These are phyloP conservation scores for Calycina herbarum DNA, from an alignment of 2,329 filamentous ascomycete genomes.

Conservation along the genomic window DNA sequence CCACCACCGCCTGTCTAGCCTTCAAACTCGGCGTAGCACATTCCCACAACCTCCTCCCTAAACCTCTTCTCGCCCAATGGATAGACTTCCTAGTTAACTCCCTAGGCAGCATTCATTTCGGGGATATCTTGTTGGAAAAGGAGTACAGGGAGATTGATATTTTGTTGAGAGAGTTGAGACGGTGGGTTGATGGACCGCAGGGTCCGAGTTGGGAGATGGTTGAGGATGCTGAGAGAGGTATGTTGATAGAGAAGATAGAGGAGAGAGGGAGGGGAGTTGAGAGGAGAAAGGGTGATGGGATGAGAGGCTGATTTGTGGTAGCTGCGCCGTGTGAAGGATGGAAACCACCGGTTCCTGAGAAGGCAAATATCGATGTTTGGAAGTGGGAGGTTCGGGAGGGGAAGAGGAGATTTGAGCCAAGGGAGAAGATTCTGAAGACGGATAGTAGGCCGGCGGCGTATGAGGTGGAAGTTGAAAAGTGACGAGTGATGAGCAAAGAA, in stretches of 20 bases:
- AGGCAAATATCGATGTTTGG: not conserved
- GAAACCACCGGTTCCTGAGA: not conserved
- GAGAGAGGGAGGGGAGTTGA: no score
- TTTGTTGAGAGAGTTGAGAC: constrained; percentile 1
- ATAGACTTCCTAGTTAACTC: constrained; percentile 1
- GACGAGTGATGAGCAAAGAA: not conserved
- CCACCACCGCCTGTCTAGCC: not conserved
- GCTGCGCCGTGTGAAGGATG: not conserved
- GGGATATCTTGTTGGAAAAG: not conserved
- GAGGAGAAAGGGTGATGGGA: not conserved
- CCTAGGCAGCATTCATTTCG: not conserved
- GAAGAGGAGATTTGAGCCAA: not conserved
- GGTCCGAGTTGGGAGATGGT: constrained; percentile 7
- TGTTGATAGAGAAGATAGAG: not conserved
- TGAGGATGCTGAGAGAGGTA: constrained; percentile 8
- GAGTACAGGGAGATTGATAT: not conserved
- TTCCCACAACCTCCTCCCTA: constrained; percentile 5
- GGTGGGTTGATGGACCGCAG: constrained; percentile 5
- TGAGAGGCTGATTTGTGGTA: not conserved
- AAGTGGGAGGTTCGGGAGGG: not conserved
- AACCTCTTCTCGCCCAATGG: not conserved
- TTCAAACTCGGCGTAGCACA: constrained; percentile 14
- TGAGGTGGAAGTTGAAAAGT: not conserved
- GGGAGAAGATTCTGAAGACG: not conserved
- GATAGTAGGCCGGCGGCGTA: not conserved